Conservation (phyloP, 345 rosid genomes). For the Rhizophora apiculata region DNA sequence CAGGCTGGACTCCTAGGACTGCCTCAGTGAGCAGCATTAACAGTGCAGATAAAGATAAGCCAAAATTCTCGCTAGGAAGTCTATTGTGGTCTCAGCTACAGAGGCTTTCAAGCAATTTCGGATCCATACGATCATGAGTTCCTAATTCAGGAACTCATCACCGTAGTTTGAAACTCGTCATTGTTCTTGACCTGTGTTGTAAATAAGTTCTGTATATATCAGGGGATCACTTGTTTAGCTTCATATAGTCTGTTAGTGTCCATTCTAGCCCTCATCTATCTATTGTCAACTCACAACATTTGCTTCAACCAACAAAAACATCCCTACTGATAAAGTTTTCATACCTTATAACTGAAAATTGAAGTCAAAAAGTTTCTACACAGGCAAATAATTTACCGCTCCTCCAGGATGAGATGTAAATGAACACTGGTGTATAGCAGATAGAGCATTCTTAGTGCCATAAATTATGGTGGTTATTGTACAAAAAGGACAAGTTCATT, state of each 20-base stretch:
- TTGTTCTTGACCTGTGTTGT: conserved; percentile 3
- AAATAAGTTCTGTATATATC: background rate
- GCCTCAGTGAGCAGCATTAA: conserved; percentile 26
- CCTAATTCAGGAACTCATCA: conserved; percentile 2
- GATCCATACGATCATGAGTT: conserved; percentile 40
- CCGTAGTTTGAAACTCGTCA: too few species aligned
- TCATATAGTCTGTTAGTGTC: background rate
- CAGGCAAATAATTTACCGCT: too few species aligned
- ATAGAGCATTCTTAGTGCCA: too few species aligned
- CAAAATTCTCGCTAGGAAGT: conserved; percentile 54
- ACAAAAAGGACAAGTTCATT: too few species aligned
- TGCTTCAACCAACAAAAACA: too few species aligned
- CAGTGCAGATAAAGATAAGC: conserved; percentile 28
- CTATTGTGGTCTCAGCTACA: conserved; percentile 76
- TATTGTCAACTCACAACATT: background rate
- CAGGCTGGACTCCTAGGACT: conserved; percentile 26
- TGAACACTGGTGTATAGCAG: too few species aligned
- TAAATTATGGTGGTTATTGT: too few species aligned
- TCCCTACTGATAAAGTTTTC: too few species aligned
- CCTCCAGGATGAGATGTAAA: too few species aligned
- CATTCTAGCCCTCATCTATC: background rate
- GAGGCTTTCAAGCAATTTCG: conserved; percentile 50
- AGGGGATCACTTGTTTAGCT: background rate
- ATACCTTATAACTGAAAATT: too few species aligned
- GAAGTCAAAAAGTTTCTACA: too few species aligned